phyloP scores from a whole-genome alignment of 768 basidiomycete species.

The Trichaptum fuscoviolaceum region DNA sequence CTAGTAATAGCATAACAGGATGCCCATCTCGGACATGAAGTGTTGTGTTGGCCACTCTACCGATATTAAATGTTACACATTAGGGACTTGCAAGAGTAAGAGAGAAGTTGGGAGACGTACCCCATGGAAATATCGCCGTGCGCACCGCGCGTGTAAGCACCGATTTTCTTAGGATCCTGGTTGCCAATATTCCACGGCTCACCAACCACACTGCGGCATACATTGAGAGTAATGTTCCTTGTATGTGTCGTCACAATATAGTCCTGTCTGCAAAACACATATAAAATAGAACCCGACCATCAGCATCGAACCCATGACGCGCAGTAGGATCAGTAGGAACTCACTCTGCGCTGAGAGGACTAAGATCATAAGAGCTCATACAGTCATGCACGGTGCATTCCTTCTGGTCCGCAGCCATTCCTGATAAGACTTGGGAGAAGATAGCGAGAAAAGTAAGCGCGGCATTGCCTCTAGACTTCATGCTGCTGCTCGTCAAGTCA shows the following conservation, averaged over 20 bases:
- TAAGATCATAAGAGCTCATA: constrained; percentile 64
- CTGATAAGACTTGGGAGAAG: constrained; percentile 8
- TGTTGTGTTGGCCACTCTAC: constrained; percentile 59
- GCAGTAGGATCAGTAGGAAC: constrained; percentile 15
- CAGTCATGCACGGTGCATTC: constrained; percentile 56
- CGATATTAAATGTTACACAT: constrained; percentile 2
- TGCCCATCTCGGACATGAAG: constrained; percentile 46
- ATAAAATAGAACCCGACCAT: neutral
- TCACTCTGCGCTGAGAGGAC: constrained; percentile 53
- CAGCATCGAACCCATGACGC: constrained; percentile 7
- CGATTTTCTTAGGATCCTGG: constrained; percentile 48
- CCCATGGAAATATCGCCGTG: constrained; percentile 73
- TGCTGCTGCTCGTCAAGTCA: neutral
- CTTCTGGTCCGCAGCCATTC: constrained; percentile 35
- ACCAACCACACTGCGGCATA: constrained; percentile 50
- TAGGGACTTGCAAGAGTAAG: constrained; percentile 12
- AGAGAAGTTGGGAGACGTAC: constrained; percentile 30
- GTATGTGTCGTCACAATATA: constrained; percentile 47
- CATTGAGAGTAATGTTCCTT: constrained; percentile 53
- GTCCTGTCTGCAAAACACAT: constrained; percentile 47
- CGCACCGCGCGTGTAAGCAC: constrained; percentile 52
- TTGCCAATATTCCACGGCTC: constrained; percentile 58
- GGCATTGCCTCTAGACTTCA: constrained; percentile 7
- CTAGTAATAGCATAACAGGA: constrained; percentile 50
- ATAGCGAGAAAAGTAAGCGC: constrained; percentile 7